Base-by-base conservation (phyloP, 352 stramenopile species). In the Pythium monospermum region DNA sequence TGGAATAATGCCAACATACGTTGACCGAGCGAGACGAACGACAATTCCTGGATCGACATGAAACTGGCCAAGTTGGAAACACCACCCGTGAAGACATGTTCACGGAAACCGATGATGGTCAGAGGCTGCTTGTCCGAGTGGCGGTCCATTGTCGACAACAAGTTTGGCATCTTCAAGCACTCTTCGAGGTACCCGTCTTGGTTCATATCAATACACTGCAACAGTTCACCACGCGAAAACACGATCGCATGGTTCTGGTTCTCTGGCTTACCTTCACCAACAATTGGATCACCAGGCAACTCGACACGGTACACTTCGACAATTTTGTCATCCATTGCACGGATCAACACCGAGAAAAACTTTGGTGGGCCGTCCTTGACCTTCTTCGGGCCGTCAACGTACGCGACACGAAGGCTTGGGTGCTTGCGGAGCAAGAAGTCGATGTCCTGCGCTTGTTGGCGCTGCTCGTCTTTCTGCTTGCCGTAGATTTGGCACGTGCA, bases 161-260 rank as follows among this genome's bases (percentile, higher is more conserved):
- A 49, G 50, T 89, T 91, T 6, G 79, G 79, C 71, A 93, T 83
- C 66, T 91, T 91, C 42, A 93, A 31, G 12, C 63, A 77, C 51
- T 93, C 82, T 53, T 95, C 84, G 1, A 93, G 61, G 60, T 92
- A 92, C 0, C 71, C 76, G 37, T 95, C 84, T 59, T 95, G 84
- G 61, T 95, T 95, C 84, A 93, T 93, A 81, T 95, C 84, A 41
- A 95, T 95, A 86, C 78, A 91, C 69, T 95, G 84, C 4, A 95
- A 53, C 38, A 91, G 61, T 46, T 95, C 84, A 32, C 84, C 84
- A 32, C 82, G 80, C 45, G 82, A 89, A 56, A 95, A 95, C 28
- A 93, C 84, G 38, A 95, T 83, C 10, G 84, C 84, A 47, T 93
- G 82, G 62, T 95, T 95, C 54, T 95, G 84, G 73, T 94, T 94